phyloP scores from a whole-genome alignment of 768 basidiomycete species.

The Rossbeevera mucosa region DNA sequence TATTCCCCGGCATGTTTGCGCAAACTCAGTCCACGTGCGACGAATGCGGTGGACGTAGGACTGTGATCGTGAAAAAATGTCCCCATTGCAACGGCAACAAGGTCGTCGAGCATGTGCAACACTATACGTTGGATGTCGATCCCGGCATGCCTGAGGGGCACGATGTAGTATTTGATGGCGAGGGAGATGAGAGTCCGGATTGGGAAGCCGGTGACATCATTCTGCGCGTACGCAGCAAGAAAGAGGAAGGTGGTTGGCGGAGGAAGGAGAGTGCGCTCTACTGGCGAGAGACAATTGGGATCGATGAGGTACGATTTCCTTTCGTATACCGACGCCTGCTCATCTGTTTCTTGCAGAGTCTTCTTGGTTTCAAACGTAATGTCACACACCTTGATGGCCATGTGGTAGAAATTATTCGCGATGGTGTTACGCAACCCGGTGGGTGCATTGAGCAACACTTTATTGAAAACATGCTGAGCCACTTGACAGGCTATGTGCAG shows the following conservation, averaged over 20 bases:
- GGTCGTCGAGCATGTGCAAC: constrained; percentile 73
- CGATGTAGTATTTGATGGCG: constrained; percentile 92
- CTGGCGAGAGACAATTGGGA: constrained; percentile 85
- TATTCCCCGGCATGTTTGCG: constrained; percentile 96
- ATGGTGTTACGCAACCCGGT: constrained; percentile 91
- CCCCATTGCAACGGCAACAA: constrained; percentile 80
- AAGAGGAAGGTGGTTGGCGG: constrained; percentile 75
- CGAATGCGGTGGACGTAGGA: constrained; percentile 82
- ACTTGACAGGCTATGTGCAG: constrained; percentile 72
- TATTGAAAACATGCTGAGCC: not conserved
- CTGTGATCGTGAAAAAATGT: constrained; percentile 70
- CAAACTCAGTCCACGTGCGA: constrained; percentile 81
- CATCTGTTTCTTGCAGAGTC: constrained; percentile 50
- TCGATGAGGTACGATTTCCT: constrained; percentile 63
- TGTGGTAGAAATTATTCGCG: constrained; percentile 60
- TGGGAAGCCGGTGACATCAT: constrained; percentile 96
- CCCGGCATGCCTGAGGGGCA: constrained; percentile 91
- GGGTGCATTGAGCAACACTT: constrained; percentile 9
- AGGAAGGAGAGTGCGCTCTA: constrained; percentile 89
- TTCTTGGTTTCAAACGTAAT: constrained; percentile 94
- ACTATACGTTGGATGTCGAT: constrained; percentile 80
- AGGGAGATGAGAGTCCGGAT: constrained; percentile 93
- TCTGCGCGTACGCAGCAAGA: constrained; percentile 74
- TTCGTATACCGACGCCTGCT: not conserved
- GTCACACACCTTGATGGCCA: constrained; percentile 91